Percentiles rank a stretch among this genome's conserved stretches.
Evolutionary conservation across 2,329 filamentous ascomycete genomes (phyloP).

Genomic region (Fusarium austroafricanum): DNA sequence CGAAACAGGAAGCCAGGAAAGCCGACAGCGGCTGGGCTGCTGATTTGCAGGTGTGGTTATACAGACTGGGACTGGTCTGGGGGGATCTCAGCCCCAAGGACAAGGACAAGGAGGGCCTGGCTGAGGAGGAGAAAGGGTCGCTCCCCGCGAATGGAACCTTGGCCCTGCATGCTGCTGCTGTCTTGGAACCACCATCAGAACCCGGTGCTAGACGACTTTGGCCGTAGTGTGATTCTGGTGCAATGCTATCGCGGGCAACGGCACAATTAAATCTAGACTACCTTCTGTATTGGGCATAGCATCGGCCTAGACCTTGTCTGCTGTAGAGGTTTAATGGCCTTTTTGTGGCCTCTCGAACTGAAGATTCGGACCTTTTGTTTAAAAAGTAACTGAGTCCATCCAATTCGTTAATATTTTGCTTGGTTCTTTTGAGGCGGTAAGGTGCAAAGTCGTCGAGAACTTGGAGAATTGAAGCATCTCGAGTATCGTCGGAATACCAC

Average conservation of each 20-base stretch:
- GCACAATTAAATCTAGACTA: slow-evolving; percentile 22
- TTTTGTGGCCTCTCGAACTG: slow-evolving; percentile 25
- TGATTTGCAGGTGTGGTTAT: slow-evolving; percentile 39
- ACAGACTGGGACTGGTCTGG: slow-evolving; percentile 26
- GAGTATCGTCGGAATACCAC: neutral
- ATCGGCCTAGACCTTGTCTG: slow-evolving; percentile 16
- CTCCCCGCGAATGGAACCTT: slow-evolving; percentile 39
- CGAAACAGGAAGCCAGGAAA: slow-evolving; percentile 17
- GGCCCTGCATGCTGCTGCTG: slow-evolving; percentile 4
- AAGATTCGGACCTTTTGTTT: slow-evolving; percentile 45
- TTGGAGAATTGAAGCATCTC: slow-evolving; percentile 5
- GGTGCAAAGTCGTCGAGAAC: neutral
- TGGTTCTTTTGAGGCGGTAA: slow-evolving; percentile 5
- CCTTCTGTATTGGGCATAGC: slow-evolving; percentile 36
- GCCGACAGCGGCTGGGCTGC: slow-evolving; percentile 38
- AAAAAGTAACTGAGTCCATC: neutral
- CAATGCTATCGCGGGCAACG: slow-evolving; percentile 33
- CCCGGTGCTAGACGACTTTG: slow-evolving; percentile 29
- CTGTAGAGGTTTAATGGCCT: slow-evolving; percentile 23
- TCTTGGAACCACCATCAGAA: slow-evolving; percentile 1
- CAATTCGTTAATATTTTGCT: slow-evolving; percentile 5
- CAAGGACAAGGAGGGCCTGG: slow-evolving; percentile 28
- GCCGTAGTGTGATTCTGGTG: slow-evolving; percentile 18
- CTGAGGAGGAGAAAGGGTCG: slow-evolving; percentile 25
- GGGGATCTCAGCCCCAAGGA: slow-evolving; percentile 36